Conservation (phyloP, 345 rosid genomes). For the Pugionium cornutum region DNA sequence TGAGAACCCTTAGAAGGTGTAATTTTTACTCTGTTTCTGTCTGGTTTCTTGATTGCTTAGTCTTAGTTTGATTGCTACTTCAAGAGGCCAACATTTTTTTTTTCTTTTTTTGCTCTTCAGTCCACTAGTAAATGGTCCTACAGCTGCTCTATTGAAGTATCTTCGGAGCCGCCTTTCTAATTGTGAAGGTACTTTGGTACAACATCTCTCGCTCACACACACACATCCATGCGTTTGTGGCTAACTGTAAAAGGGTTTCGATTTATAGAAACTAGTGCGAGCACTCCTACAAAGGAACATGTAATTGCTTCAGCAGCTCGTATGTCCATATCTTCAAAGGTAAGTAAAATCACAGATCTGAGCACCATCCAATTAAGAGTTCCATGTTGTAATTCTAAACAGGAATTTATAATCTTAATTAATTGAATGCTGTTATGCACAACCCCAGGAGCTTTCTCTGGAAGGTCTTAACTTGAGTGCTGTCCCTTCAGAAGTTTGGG, state of each 20-base stretch:
- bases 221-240: constrained; percentile 14
- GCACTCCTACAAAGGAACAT: constrained; percentile 57
- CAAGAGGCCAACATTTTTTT: background rate
- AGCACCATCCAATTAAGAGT: constrained; percentile 21
- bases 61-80: constrained; percentile 31
- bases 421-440: background rate
- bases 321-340: constrained; percentile 83
- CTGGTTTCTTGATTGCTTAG: constrained; percentile 7
- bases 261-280: constrained; percentile 57
- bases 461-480: constrained; percentile 65
- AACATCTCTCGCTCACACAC: constrained; percentile 25
- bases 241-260: constrained; percentile 26
- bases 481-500: constrained; percentile 89
- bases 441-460: constrained; percentile 73
- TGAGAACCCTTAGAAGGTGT: constrained; percentile 87
- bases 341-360: constrained; percentile 36
- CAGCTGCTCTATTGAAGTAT: constrained; percentile 73
- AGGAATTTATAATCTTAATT: background rate
- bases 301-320: constrained; percentile 78
- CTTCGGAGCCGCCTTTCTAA: constrained; percentile 83
- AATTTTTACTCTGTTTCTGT: constrained; percentile 24
- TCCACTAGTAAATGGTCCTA: constrained; percentile 88
- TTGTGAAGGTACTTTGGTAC: constrained; percentile 58
- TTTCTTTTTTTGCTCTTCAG: constrained; percentile 42
- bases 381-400: background rate